Evolutionary conservation across 208 protist genomes (phyloP), one percentile per base, ranked within the genome.

Genomic region (Naegleria lovaniensis): DNA sequence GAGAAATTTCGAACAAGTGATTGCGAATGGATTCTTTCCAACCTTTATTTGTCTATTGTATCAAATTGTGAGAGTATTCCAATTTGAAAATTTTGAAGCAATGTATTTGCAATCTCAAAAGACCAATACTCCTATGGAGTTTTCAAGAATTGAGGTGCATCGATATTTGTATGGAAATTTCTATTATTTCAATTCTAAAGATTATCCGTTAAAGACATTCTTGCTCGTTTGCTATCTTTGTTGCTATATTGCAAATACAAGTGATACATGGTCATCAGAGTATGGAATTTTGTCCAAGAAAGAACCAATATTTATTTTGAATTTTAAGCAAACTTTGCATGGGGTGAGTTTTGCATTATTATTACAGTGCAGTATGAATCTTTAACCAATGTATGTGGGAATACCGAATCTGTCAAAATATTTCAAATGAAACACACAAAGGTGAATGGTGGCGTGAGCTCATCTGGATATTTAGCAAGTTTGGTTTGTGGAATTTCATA

Each of bases 261-360:
- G n/a, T 22, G 85, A 89, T 22, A 89, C 85, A 41, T 89, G 85
- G 85, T 52, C 85, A 67, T 38, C 19, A 38, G 85, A 89, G 59
- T 36, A 51, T 16, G 85, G 85, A 41, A 67, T 89, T 29, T 29
- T 67, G 7, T 55, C 39, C 22, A 89, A 55, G n/a, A 67, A 39
- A 5, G 33, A 89, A 67, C 85, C 85, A 67, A 67, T 33, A 9
- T 67, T 41, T 29, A 89, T 89, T 41, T 67, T 89, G 29, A 40
- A 40, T 6, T 89, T 36, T 7, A 89, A 67, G 39, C 39, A 16
- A 67, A 40, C 41, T 29, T 40, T 25, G 0, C 19, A 52, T 29
- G 85, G 85, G 22, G 41, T 40, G 43, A 48, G 43, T 48, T 48
- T 48, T 1, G n/a, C n/a, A n/a, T n/a, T n/a, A n/a, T n/a, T n/a